Conservation (phyloP, 2,329 filamentous ascomycete species). For the Trichoderma cornu-damae region DNA sequence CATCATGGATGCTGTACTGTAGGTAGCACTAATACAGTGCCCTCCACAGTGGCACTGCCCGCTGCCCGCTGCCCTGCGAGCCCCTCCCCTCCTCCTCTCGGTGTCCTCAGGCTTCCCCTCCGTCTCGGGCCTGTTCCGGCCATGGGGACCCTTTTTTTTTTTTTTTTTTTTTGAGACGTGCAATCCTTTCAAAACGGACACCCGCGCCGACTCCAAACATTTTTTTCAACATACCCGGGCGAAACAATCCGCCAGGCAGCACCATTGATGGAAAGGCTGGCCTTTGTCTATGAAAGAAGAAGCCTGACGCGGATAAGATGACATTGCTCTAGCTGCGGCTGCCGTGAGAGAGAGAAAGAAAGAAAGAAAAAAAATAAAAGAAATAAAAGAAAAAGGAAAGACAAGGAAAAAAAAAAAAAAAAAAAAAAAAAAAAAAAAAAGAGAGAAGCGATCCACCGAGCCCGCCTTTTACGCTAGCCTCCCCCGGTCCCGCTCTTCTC, state of each 20-base stretch:
- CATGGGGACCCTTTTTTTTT: too few relatives aligned
- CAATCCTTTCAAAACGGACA: not conserved
- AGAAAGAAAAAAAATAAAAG: too few relatives aligned
- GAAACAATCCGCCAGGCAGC: not conserved
- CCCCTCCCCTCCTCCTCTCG: not conserved
- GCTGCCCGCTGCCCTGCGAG: constrained; percentile 1
- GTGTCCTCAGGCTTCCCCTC: constrained; percentile 1
- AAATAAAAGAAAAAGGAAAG: not conserved
- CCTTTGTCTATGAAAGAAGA: not conserved
- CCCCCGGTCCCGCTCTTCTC: not conserved
- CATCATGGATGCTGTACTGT: not conserved
- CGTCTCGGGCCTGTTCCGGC: not conserved
- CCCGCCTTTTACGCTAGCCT: not conserved
- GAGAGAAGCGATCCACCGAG: not conserved
- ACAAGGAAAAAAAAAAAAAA: not conserved
- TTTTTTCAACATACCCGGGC: not conserved
- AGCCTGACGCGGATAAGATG: not conserved
- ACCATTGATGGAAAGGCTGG: not conserved
- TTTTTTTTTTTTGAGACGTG: constrained; percentile 1
- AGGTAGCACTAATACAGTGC: too few relatives aligned
- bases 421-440: not conserved
- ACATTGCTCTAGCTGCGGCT: not conserved
- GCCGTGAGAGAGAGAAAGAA: not conserved
- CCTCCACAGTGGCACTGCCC: not conserved
- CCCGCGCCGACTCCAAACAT: too few relatives aligned